Base-by-base conservation (phyloP, 2,329 filamentous ascomycete species). In the Ceratocystis papillata region DNA sequence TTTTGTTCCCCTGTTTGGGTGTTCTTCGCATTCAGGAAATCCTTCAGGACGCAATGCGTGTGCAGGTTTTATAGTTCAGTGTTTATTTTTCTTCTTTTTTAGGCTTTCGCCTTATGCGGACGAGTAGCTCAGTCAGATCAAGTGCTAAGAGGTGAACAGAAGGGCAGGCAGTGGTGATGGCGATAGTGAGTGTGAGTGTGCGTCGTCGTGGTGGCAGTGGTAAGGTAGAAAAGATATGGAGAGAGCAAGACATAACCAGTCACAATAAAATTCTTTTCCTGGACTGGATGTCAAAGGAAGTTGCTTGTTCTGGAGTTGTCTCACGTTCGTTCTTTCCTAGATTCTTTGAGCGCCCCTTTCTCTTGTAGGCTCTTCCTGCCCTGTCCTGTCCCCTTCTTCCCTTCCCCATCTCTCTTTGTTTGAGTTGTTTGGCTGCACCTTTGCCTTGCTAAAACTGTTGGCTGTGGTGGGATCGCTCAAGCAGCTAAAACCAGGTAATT, bases 401-500 rank as follows among this genome's bases (percentile, higher is more conserved):
- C 45, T 17, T n/a, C 45, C 45, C 45, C 45, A 15, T 37, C n/a
- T 50, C 46, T n/a, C 22, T 25, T 22, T 50, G 48, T 50, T 50
- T 50, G 48, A 50, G 37, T 41, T 15, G 37, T 41, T 41, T 41
- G 37, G 37, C 37, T 15, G 37, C 37, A 41, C 10, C 12, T 15
- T 41, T 41, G 37, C 37, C 48, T 50, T 50, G 20, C 3, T 15
- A 10, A 20, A 50, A 25, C 48, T 50, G 48, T 25, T 50, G 48
- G 20, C 48, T 33, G 53, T 17, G 53, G 53, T 57, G 53, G 22
- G 53, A 57, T 28, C 28, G 53, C 53, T 57, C 53, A n/a, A 57
- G n/a, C 53, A 57, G 53, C 53, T 57, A 57, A 57, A 57, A 57
- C 53, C 53, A 57, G 53, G 53, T 57, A 57, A 57, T 57, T 57